Conservation (phyloP, 164 flowering plant species). For the Magnolia changhungtana region DNA sequence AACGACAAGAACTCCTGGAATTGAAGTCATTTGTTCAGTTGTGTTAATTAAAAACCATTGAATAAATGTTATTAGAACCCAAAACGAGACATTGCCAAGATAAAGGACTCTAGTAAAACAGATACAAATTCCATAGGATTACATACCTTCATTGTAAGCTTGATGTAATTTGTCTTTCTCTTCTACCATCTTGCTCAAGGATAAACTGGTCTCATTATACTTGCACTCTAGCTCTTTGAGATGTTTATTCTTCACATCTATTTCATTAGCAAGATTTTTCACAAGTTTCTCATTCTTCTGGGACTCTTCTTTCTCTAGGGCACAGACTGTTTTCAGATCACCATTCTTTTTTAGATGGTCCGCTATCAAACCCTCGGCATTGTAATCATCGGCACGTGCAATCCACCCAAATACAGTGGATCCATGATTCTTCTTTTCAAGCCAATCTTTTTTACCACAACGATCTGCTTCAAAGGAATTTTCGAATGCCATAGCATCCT, state of each 20-base stretch:
- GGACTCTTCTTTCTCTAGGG: slow-evolving; percentile 67
- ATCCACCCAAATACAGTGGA: slow-evolving; percentile 81
- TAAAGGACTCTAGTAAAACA: neutral
- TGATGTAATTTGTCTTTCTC: slow-evolving; percentile 67
- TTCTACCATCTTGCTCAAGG: slow-evolving; percentile 35
- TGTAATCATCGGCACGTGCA: slow-evolving; percentile 82
- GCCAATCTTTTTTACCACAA: slow-evolving; percentile 74
- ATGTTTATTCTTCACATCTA: slow-evolving; percentile 57
- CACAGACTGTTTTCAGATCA: slow-evolving; percentile 68
- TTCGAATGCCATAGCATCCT: slow-evolving; percentile 16
- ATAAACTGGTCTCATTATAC: slow-evolving; percentile 37
- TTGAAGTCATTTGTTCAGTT: neutral
- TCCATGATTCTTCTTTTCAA: slow-evolving; percentile 20
- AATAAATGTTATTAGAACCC: neutral
- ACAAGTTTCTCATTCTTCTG: slow-evolving; percentile 66
- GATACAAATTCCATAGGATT: neutral
- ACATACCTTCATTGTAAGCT: slow-evolving; percentile 62
- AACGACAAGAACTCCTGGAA: neutral
- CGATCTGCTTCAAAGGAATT: slow-evolving; percentile 4
- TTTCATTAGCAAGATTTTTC: slow-evolving; percentile 49
- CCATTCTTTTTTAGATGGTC: slow-evolving; percentile 67
- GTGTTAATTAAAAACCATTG: neutral
- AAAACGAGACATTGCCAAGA: neutral
- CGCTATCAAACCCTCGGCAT: slow-evolving; percentile 40
- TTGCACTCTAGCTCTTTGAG: slow-evolving; percentile 51